Percentiles rank a stretch among this genome's conserved stretches.
phyloP scores from a whole-genome alignment of 352 stramenopile species.

The Globisporangium mamillatum region DNA sequence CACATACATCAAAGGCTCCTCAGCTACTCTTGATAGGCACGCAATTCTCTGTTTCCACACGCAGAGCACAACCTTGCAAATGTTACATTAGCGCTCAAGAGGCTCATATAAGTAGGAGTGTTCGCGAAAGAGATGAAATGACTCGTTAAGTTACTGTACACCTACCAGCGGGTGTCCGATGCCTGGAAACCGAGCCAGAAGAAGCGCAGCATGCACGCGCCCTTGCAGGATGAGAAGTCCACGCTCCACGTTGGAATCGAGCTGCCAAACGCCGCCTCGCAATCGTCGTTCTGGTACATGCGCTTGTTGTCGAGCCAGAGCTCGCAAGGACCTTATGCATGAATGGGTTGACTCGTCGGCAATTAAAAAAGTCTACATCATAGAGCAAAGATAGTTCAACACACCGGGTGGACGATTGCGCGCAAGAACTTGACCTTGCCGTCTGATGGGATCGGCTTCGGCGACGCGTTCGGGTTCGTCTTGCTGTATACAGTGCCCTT shows the following conservation, averaged over 20 bases:
- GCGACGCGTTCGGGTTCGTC: conserved; percentile 16
- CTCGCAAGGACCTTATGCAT: not conserved
- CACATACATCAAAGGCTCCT: no score
- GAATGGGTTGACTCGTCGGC: not conserved
- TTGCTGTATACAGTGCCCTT: conserved; percentile 21
- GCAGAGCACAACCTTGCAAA: no score
- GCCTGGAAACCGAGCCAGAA: not conserved
- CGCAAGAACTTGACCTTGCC: conserved; percentile 21
- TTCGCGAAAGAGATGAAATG: no score
- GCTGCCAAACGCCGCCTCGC: no score
- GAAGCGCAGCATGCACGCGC: not conserved
- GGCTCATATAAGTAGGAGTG: no score
- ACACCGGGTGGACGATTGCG: not conserved
- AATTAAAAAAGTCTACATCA: no score
- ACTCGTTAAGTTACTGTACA: not conserved
- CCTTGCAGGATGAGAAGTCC: not conserved
- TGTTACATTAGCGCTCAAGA: no score
- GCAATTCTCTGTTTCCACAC: no score
- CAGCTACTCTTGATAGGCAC: no score
- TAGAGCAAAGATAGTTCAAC: not conserved
- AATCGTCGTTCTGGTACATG: conserved; percentile 4
- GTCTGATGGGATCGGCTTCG: conserved; percentile 20
- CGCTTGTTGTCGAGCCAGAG: conserved; percentile 1
- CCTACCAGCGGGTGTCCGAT: not conserved
- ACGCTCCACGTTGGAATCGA: no score